A percentile compares a stretch with the other conserved stretches of the same genome.
phyloP scores from a whole-genome alignment of 768 basidiomycete species.

The Pluteus cervinus region DNA sequence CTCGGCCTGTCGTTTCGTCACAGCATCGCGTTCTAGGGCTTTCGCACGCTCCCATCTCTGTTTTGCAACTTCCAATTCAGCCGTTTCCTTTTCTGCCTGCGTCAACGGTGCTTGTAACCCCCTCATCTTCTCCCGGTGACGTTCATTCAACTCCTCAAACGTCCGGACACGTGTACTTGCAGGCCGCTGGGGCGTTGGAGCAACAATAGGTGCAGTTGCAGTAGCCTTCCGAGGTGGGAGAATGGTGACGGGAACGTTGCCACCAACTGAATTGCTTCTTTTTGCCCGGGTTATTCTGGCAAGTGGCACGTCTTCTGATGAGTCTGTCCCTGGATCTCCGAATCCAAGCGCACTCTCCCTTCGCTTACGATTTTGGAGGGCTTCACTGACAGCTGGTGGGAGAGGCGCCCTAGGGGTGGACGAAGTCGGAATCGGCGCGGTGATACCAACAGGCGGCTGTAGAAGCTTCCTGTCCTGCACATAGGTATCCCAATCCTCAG shows the following conservation, averaged over 20 bases:
- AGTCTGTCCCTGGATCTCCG: conserved; percentile 30
- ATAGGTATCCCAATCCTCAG: conserved; percentile 85
- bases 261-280: conserved; percentile 8
- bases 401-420: conserved; percentile 47
- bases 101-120: conserved; percentile 81
- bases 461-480: conserved; percentile 79
- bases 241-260: conserved; percentile 35
- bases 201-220: conserved; percentile 25
- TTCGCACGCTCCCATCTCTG: conserved; percentile 80
- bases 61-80: conserved; percentile 68
- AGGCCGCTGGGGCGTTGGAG: conserved; percentile 46
- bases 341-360: conserved; percentile 64
- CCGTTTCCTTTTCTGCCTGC: conserved; percentile 72
- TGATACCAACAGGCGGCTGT: conserved; percentile 76
- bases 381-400: conserved; percentile 70
- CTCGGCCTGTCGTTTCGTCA: conserved; percentile 68
- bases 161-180: conserved; percentile 56
- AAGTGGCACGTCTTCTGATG: conserved; percentile 46
- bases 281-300: conserved; percentile 21
- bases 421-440: conserved; percentile 71
- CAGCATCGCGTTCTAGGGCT: conserved; percentile 66
- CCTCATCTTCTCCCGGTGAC: conserved; percentile 80
- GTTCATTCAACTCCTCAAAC: conserved; percentile 81
- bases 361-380: conserved; percentile 61
- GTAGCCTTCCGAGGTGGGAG: conserved; percentile 39